Evolutionary conservation across 305 asterid genomes (phyloP).

Genomic region (Solanum chacoense): DNA sequence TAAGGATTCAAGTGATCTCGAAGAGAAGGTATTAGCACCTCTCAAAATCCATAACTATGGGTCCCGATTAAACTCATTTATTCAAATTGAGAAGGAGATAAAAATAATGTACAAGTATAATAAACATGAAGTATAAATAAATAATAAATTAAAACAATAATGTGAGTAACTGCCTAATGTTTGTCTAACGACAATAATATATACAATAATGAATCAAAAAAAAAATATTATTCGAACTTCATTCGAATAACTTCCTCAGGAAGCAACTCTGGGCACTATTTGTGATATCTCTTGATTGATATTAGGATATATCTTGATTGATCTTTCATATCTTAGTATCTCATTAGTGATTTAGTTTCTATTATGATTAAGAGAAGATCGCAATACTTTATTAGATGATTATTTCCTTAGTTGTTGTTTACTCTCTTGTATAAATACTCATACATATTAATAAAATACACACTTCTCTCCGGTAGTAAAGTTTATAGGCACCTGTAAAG

Average conservation of each 20-base stretch:
- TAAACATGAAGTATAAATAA: background rate
- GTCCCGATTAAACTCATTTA: background rate
- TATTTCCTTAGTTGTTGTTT: background rate
- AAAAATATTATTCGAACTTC: background rate
- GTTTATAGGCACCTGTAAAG: background rate
- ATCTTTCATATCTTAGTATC: no score
- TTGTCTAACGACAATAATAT: background rate
- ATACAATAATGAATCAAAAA: background rate
- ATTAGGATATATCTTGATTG: background rate
- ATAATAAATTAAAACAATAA: no score
- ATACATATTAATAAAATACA: background rate
- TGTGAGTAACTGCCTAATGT: background rate
- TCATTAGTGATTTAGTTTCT: background rate
- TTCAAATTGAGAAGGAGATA: background rate
- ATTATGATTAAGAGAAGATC: background rate
- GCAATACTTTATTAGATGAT: background rate
- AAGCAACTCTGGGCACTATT: background rate
- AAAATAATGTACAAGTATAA: background rate
- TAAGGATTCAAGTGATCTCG: background rate
- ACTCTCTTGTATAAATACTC: background rate
- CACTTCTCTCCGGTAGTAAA: background rate
- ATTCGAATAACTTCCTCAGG: background rate
- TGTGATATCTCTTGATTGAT: background rate
- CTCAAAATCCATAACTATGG: background rate
- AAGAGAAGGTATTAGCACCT: background rate